Base-by-base conservation (phyloP, 352 stramenopile species). In the Plasmopara muralis region DNA sequence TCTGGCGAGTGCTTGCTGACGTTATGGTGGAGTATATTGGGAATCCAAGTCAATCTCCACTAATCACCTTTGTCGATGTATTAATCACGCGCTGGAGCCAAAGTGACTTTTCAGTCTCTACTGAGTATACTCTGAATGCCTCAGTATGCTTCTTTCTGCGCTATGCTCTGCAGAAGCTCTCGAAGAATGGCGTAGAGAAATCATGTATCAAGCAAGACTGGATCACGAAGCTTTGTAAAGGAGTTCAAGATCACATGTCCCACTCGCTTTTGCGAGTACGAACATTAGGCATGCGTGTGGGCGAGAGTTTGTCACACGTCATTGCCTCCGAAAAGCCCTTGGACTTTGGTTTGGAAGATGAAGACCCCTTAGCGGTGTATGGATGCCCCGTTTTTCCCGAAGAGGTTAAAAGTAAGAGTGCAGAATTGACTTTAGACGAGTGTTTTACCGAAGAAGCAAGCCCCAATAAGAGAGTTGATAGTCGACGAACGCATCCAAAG, bases 161-260 rank as follows among this genome's bases (percentile, higher is more conserved):
- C 33, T 85, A 83, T 34, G 65, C 61, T n/a, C 57, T 89, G 35
- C 53, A 55, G 6, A 54, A 55, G 18, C 47, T 90, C 13, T 45
- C 60, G 14, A 29, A 56, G 6, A 16, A 43, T 16, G 46, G 57
- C 15, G 29, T 34, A 12, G 45, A 47, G 14, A 45, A 40, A 45
- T 29, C 39, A 29, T 74, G 81, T n/a, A 45, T 33, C 2, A 31
- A 73, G 4, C 63, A 62, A 18, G 73, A 85, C 41, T 90, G 80
- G 77, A 74, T 74, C 10, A 66, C 72, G 15, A 81, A 82, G 53
- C 39, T 90, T 10, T 87, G 77, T 50, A 81, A 85, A 50, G 80
- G 80, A 10, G 73, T 90, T 2, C 80, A 90, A 64, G 60, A 72
- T 10, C 77, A 88, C 62, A 86, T 90, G 73, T 65, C 53, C 7